Percentiles rank a stretch among this genome's conserved stretches.
Evolutionary conservation across 1,139 yeast species (phyloP).

Genomic region (Candida sojae): DNA sequence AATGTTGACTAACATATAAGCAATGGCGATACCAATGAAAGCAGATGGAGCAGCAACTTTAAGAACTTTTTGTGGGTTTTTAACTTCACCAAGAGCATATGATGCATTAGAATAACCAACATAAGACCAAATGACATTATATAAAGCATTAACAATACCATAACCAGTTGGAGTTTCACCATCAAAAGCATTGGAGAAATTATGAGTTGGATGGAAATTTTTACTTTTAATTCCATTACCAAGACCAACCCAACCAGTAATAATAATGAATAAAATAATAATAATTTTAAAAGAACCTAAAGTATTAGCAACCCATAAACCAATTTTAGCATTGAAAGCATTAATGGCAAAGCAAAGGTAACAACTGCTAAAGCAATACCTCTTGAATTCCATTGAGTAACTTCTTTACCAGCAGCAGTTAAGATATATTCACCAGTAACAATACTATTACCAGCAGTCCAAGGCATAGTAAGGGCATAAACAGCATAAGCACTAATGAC

Average conservation of each 20-base stretch:
- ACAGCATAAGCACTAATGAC: slow-evolving; percentile 76
- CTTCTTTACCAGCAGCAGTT: slow-evolving; percentile 70
- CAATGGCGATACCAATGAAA: slow-evolving; percentile 62
- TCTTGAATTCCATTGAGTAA: slow-evolving; percentile 74
- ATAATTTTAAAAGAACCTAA: slow-evolving; percentile 73
- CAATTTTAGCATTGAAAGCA: slow-evolving; percentile 61
- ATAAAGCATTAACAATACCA: slow-evolving; percentile 75
- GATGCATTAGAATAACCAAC: slow-evolving; percentile 77
- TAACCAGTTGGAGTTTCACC: slow-evolving; percentile 68
- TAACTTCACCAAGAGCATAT: slow-evolving; percentile 80
- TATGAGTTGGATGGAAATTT: slow-evolving; percentile 52
- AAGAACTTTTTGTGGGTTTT: slow-evolving; percentile 48
- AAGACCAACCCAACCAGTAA: slow-evolving; percentile 82
- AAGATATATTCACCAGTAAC: slow-evolving; percentile 54
- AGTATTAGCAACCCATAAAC: slow-evolving; percentile 66
- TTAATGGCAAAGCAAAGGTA: slow-evolving; percentile 72
- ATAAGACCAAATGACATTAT: slow-evolving; percentile 81
- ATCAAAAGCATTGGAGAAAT: slow-evolving; percentile 60
- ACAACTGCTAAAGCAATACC: slow-evolving; percentile 75
- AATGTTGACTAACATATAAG: slow-evolving; percentile 64
- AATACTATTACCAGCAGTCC: slow-evolving; percentile 78
- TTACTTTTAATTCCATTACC: slow-evolving; percentile 65
- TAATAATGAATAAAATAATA: slow-evolving; percentile 65
- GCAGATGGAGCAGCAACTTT: slow-evolving; percentile 49
- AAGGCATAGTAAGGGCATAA: slow-evolving; percentile 74